Evolutionary conservation across 306 rosid species (phyloP).

Genomic region (Quercus engelmannii): DNA sequence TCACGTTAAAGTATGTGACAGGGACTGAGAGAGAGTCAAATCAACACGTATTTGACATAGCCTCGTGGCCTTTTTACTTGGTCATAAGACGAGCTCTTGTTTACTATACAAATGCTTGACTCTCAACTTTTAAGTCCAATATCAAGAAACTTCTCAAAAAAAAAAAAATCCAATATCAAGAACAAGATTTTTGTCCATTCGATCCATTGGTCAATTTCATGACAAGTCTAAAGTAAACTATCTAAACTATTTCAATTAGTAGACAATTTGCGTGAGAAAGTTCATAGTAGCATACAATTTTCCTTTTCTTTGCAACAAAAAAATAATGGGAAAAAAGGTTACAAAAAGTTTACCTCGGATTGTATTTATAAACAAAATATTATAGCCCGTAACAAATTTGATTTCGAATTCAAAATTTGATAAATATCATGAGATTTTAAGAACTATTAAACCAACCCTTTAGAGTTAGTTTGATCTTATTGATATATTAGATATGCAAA

Average conservation of each 20-base stretch:
- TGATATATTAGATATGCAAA: no score
- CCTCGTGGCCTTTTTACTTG: not conserved
- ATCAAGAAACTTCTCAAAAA: not conserved
- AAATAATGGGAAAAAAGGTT: no score
- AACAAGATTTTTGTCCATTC: not conserved
- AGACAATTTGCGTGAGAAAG: no score
- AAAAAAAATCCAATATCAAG: not conserved
- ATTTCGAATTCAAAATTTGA: no score
- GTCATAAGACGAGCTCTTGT: not conserved
- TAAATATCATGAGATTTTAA: no score
- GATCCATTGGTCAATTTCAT: not conserved
- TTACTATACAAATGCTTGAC: not conserved
- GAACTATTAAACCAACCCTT: accelerated
- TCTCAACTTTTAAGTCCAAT: not conserved
- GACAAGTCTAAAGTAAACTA: not conserved
- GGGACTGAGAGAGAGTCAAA: not conserved
- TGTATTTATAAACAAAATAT: no score
- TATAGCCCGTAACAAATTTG: no score
- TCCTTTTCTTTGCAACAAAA: no score
- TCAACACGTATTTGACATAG: conserved; percentile 5
- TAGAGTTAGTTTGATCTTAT: no score
- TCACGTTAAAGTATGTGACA: conserved; percentile 18
- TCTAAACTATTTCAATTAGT: not conserved
- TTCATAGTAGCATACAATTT: no score
- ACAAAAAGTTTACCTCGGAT: no score